Percentiles rank a stretch among this genome's conserved stretches.
Conservation (phyloP, 331 rosid genomes). For the Prunus yedoensis region DNA sequence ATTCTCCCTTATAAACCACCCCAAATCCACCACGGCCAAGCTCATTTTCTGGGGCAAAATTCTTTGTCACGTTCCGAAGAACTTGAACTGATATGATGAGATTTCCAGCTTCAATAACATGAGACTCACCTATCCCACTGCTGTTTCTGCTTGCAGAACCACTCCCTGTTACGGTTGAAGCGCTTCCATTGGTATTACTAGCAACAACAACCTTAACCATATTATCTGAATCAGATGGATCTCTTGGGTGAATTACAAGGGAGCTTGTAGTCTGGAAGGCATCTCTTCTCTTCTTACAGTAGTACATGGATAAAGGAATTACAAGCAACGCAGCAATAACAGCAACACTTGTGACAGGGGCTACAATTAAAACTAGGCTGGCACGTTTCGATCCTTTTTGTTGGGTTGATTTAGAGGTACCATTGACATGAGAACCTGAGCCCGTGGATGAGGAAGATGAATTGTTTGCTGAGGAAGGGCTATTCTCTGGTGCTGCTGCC, state of each 20-base stretch:
- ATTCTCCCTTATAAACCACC: conserved; percentile 86
- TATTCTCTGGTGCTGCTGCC: conserved; percentile 22
- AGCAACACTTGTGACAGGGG: conserved; percentile 74
- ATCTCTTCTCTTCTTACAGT: conserved; percentile 54
- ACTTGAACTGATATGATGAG: conserved; percentile 89
- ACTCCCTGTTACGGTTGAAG: conserved; percentile 58
- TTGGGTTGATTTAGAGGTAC: conserved; percentile 20
- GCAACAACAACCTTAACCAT: conserved; percentile 71
- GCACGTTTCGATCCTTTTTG: conserved; percentile 43
- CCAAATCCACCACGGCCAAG: conserved; percentile 99
- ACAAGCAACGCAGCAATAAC: conserved; percentile 68
- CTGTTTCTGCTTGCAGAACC: conserved; percentile 65
- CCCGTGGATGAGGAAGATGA: conserved; percentile 20
- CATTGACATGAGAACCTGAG: conserved; percentile 22
- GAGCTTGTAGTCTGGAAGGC: conserved; percentile 49
- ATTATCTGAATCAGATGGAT: conserved; percentile 75
- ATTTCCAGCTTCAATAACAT: conserved; percentile 86
- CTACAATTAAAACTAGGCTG: conserved; percentile 59
- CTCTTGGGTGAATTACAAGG: conserved; percentile 82
- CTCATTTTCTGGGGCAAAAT: conserved; percentile 89
- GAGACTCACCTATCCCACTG: conserved; percentile 68
- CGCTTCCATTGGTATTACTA: conserved; percentile 47
- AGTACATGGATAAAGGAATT: conserved; percentile 62
- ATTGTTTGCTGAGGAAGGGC: conserved; percentile 23
- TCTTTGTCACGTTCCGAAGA: conserved; percentile 76